Base-by-base conservation (phyloP, 2,329 filamentous ascomycete genomes). In the Alternaria sp. region DNA sequence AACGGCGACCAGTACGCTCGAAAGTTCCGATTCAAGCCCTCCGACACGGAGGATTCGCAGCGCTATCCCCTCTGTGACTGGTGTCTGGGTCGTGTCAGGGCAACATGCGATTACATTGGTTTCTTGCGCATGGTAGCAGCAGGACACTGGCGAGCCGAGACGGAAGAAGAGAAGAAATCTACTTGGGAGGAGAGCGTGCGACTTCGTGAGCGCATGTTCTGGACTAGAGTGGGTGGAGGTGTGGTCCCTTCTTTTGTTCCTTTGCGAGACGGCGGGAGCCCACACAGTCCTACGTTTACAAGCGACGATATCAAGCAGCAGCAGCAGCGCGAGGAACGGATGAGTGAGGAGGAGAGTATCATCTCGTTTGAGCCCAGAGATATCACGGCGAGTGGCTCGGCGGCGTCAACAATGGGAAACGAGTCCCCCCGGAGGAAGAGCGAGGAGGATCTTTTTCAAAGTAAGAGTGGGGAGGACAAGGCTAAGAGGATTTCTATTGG, bases 111-210 rank as follows among this genome's bases (percentile, higher is more conserved):
- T 71, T 96, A 97, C 68, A 86, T 97, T 30, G 92, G 93, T 1
- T 98, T 98, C 74, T 79, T 99, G 56, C 87, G 94, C 46, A 92
- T 98, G 80, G 87, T 98, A 59, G 92, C 94, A 68, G 94, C 97
- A 70, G 95, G 95, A 3, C 91, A 97, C 72, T 95, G 95, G 89
- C 88, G 92, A 51, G 89, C 91, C 12, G 91, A 94, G 47, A 91
- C 91, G 57, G 87, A 91, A 39, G 92, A 95, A 51, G 91, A 93
- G 34, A 92, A 96, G 79, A 92, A 91, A 73, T 87, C 88, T 28
- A 93, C 93, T 0, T 99, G 95, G 95, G 94, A 98, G 75, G 95
- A 99, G 81, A 93, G 93, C 58, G 91, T 97, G 11, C 88, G 91
- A 30, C 80, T 98, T 48, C 86, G 95, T 51, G 95, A 99, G 77